These are phyloP conservation scores for Solanum bukasovii DNA, from an alignment of 257 asterid genomes.

Conservation along the genomic window DNA sequence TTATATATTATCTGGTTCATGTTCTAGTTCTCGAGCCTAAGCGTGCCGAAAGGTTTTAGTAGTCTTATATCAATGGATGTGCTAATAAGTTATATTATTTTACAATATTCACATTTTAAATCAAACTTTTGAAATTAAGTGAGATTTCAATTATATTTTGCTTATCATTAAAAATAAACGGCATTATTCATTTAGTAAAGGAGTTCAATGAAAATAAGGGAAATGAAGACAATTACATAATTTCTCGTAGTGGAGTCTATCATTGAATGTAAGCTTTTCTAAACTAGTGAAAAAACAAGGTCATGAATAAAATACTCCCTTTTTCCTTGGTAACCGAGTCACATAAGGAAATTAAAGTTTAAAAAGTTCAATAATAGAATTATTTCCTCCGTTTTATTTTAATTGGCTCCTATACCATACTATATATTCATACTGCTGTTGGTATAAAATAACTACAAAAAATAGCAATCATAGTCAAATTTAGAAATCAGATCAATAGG, in stretches of 20 bases:
- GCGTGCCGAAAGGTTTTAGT: neutral
- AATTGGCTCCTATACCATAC: neutral
- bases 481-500: no score
- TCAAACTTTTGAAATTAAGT: neutral
- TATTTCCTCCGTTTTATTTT: no score
- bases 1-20: neutral
- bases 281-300: neutral
- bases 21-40: rapidly evolving
- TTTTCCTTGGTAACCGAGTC: neutral
- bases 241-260: neutral
- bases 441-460: no score
- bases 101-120: no score
- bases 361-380: no score
- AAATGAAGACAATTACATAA: neutral
- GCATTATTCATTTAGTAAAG: neutral
- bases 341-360: neutral
- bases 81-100: neutral
- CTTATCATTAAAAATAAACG: neutral
- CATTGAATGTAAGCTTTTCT: neutral
- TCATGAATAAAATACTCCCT: neutral
- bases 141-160: neutral
- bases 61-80: neutral
- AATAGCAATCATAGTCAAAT: rapidly evolving
- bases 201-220: neutral
- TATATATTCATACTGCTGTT: neutral